Evolutionary conservation across 371 early-diverging fungal genomes (phyloP), one percentile per base, ranked within the genome.

Genomic region (Sporodiniella umbellata): DNA sequence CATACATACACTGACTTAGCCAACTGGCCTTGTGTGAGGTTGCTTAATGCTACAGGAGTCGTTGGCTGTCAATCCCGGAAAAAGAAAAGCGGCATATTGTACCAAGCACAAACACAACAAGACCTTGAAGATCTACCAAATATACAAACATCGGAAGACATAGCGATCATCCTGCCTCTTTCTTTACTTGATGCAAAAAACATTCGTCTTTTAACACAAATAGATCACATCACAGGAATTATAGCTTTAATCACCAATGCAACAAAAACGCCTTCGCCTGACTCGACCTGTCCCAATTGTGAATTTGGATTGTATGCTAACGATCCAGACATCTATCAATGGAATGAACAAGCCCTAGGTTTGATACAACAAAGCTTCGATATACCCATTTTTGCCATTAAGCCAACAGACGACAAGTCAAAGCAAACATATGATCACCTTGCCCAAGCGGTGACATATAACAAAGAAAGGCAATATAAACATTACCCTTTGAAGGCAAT

Each of bases 321-420:
- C 35, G 59, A 73, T 8, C 21, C 74, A 1, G 42, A 65, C 30
- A 56, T 48, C 42, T 78, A 87, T 47, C 30, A 54, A n/a, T 90
- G 91, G 91, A 90, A 90, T 45, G 83, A 85, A 8, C 58, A 68
- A 81, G 90, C 85, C 2, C 78, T 75, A 45, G 70, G 70, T 26
- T 51, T 88, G 25, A 57, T 83, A 11, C 75, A 74, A 42, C 52
- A 78, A 23, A 52, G 44, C 7, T 83, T 78, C 53, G 76, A 81
- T 33, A 83, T 85, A 39, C 91, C 89, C 5, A 81, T 90, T 21
- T 87, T 85, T 60, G 83, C 79, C 3, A 45, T 87, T 21, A 62
- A 73, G 46, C 77, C 85, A 8, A 66, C 62, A 30, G 78, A 81
- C 40, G 37, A 18, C 2, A 26, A 54, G 6, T 70, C 81, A 10